Evolutionary conservation across 1,284 basidiomycete species (phyloP).

Genomic region (Athelia sp.): DNA sequence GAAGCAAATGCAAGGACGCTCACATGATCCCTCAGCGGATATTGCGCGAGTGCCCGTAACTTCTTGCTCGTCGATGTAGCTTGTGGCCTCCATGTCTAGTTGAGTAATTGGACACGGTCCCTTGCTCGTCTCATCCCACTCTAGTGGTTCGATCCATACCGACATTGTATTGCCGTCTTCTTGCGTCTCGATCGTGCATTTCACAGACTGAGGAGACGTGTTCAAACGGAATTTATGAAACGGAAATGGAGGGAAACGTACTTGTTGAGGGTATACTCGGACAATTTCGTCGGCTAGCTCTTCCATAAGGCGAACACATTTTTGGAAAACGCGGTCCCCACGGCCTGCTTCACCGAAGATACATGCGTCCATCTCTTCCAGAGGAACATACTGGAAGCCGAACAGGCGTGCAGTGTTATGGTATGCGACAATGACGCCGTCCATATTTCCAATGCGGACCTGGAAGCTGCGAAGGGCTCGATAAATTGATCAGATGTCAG

Average conservation of each 20-base stretch:
- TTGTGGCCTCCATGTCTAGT: conserved; percentile 29
- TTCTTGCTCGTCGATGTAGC: conserved; percentile 10
- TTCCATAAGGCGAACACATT: conserved; percentile 76
- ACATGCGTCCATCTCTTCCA: conserved; percentile 84
- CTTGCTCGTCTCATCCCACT: conserved; percentile 34
- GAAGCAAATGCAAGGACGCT: conserved; percentile 1
- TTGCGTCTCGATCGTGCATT: conserved; percentile 53
- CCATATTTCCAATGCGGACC: conserved; percentile 95
- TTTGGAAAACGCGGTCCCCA: conserved; percentile 76
- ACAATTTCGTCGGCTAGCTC: conserved; percentile 58
- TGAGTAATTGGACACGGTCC: conserved; percentile 34
- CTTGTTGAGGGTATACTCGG: conserved; percentile 62
- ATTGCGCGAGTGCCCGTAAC: conserved; percentile 25
- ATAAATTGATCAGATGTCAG: neutral
- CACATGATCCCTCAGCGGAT: conserved; percentile 21
- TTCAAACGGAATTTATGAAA: conserved; percentile 1
- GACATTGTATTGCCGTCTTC: conserved; percentile 40
- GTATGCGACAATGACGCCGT: conserved; percentile 93
- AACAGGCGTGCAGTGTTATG: conserved; percentile 89
- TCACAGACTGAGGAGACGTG: conserved; percentile 40
- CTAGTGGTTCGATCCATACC: conserved; percentile 63
- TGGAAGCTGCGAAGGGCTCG: conserved; percentile 64
- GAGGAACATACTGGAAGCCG: conserved; percentile 91
- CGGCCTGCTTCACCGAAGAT: conserved; percentile 64
- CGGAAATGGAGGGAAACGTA: conserved; percentile 24